Evolutionary conservation across 2,329 filamentous ascomycete genomes (phyloP), one percentile per base, ranked within the genome.

Genomic region (Arthrobotrys iridis): DNA sequence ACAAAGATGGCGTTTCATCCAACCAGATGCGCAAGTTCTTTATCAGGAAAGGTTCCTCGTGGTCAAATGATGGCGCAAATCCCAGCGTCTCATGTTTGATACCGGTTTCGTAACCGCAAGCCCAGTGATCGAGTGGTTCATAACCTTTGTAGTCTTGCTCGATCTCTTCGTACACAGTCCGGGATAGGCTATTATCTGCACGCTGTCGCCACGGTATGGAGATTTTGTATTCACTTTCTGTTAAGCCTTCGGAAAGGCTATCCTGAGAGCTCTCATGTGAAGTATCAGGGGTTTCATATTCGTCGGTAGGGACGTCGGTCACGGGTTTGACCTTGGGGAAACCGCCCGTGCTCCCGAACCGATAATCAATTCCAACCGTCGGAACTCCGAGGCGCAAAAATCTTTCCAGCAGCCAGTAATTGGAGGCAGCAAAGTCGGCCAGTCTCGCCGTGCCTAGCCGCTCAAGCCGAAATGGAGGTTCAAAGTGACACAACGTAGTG

Each of bases 371-470:
- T 8, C 60, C 68, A 13, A 74, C 8, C 11, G 15, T 22, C 15
- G 24, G 20, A 7, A 46, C 30, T 8, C 62, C 62, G 0, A 52
- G 8, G 2, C 26, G 5, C 2, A 66, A 22, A n/a, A 74, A 60
- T 20, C 52, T 24, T 15, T 74, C 60, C 1, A 74, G 30, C 10
- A 74, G 20, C 20, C 24, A 45, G 26, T 66, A 74, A 46, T 66
- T 65, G 11, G 26, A 28, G 6, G 45, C 20, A 6, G 65, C 50
- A 6, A 74, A 48, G 15, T 74, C 52, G 13, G 62, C 68, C 15
- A 73, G 8, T 40, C 62, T 60, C 10, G 28, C 2, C 35, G 48
- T 62, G 4, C 41, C 33, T 1, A 74, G 18, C 10, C 46, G 7
- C 4, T 57, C 33, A 28, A 74, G 30, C 7, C 55, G 20, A 13